Evolutionary conservation across 768 basidiomycete species (phyloP).

Genomic region (Suillus alpinus): DNA sequence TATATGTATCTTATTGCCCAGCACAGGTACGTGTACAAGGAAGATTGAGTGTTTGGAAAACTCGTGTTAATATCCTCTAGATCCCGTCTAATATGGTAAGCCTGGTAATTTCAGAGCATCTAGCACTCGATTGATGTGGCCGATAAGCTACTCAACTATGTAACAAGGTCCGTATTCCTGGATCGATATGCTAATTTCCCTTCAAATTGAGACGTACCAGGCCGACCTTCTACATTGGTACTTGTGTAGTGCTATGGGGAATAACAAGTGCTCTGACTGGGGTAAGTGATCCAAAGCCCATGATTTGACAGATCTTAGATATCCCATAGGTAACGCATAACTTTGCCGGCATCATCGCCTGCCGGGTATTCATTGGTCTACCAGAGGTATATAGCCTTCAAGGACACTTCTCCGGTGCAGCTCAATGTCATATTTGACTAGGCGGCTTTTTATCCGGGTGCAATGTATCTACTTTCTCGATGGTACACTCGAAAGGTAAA

Average conservation of each 20-base stretch:
- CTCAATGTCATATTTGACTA: slow-evolving; percentile 13
- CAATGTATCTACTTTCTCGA: slow-evolving; percentile 33
- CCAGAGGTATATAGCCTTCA: slow-evolving; percentile 43
- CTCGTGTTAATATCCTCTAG: not conserved
- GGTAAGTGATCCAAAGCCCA: slow-evolving; percentile 29
- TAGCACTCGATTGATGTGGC: not conserved
- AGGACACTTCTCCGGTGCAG: not conserved
- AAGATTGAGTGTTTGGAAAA: not conserved
- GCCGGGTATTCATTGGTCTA: slow-evolving; percentile 60
- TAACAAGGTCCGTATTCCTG: slow-evolving; percentile 38
- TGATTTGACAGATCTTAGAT: not conserved
- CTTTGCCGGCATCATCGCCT: slow-evolving; percentile 54
- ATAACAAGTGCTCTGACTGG: slow-evolving; percentile 62
- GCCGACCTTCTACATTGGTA: slow-evolving; percentile 61
- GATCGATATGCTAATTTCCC: not conserved
- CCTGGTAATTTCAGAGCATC: not conserved
- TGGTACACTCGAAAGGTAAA: slow-evolving; percentile 24
- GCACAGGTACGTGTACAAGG: slow-evolving; percentile 42
- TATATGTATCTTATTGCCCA: slow-evolving; percentile 61
- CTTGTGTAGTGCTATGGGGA: slow-evolving; percentile 63
- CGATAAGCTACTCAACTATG: slow-evolving; percentile 49
- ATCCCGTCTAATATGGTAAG: slow-evolving; percentile 59
- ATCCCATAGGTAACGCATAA: slow-evolving; percentile 46
- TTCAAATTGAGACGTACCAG: slow-evolving; percentile 25
- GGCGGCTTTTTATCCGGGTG: slow-evolving; percentile 66